A percentile compares a stretch with the other conserved stretches of the same genome.
These are phyloP conservation scores for Anaeromyces robustus DNA, from an alignment of 192 early-diverging fungal species.

Conservation along the genomic window DNA sequence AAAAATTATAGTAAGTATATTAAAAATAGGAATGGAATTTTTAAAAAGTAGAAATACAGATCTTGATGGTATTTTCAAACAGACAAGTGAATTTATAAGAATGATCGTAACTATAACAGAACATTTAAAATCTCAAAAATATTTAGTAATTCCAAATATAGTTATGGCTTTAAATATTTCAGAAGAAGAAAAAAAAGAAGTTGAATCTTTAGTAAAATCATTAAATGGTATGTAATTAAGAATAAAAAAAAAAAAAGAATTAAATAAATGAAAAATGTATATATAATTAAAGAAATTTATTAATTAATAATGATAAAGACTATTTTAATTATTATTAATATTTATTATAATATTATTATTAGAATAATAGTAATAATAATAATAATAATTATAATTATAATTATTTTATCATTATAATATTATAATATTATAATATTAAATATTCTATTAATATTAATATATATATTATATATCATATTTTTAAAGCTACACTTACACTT, in stretches of 20 bases:
- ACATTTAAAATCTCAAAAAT: neutral
- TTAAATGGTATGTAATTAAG: neutral
- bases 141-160: neutral
- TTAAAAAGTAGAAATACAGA: neutral
- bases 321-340: too few relatives aligned
- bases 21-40: neutral
- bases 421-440: neutral
- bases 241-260: neutral
- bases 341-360: too few relatives aligned
- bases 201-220: neutral
- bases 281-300: too few relatives aligned
- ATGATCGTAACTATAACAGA: neutral
- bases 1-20: neutral
- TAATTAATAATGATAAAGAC: too few relatives aligned
- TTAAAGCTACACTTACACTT: neutral
- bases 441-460: neutral
- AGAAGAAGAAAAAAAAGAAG: neutral
- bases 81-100: neutral
- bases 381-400: too few relatives aligned
- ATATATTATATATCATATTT: neutral
- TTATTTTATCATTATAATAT: neutral
- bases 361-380: too few relatives aligned
- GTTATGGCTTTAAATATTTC: neutral
- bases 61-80: neutral
- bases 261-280: too few relatives aligned